These are phyloP conservation scores for Colletotrichum tamarilloi DNA, from an alignment of 2,329 filamentous ascomycete genomes.

Conservation along the genomic window DNA sequence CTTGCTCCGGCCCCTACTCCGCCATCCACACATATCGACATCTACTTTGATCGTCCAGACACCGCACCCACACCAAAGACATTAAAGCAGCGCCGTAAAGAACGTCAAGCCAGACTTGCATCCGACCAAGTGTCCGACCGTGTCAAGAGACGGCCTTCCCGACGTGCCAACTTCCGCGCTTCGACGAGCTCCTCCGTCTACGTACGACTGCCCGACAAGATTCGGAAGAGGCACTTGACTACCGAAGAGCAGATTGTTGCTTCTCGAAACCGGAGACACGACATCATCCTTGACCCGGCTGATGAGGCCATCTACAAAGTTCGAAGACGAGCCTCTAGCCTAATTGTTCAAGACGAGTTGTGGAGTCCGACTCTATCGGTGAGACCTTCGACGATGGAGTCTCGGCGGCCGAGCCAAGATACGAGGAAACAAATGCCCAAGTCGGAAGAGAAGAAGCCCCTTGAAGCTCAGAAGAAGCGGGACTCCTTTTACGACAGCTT, in stretches of 20 bases:
- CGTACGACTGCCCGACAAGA: conserved; percentile 76
- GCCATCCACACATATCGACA: conserved; percentile 24
- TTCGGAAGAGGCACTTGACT: conserved; percentile 77
- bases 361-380: conserved; percentile 43
- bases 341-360: conserved; percentile 45
- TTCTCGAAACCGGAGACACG: conserved; percentile 61
- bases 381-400: conserved; percentile 44
- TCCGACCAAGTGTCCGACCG: conserved; percentile 46
- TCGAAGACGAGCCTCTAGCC: conserved; percentile 51
- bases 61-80: conserved; percentile 28
- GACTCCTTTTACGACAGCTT: conserved; percentile 75
- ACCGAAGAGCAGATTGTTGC: conserved; percentile 76
- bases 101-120: conserved; percentile 29
- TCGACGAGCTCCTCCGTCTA: conserved; percentile 75
- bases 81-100: conserved; percentile 34
- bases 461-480: conserved; percentile 45
- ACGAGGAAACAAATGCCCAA: conserved; percentile 28
- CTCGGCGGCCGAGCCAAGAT: conserved; percentile 31
- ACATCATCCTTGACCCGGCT: conserved; percentile 54
- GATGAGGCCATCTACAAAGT: conserved; percentile 68
- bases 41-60: conserved; percentile 11
- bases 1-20: conserved; percentile 30
- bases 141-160: conserved; percentile 44
- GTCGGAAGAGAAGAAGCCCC: conserved; percentile 10
- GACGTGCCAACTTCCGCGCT: conserved; percentile 47